A percentile compares a stretch with the other conserved stretches of the same genome.
Evolutionary conservation across 768 basidiomycete species (phyloP).

Genomic region (Pisolithus marmoratus): DNA sequence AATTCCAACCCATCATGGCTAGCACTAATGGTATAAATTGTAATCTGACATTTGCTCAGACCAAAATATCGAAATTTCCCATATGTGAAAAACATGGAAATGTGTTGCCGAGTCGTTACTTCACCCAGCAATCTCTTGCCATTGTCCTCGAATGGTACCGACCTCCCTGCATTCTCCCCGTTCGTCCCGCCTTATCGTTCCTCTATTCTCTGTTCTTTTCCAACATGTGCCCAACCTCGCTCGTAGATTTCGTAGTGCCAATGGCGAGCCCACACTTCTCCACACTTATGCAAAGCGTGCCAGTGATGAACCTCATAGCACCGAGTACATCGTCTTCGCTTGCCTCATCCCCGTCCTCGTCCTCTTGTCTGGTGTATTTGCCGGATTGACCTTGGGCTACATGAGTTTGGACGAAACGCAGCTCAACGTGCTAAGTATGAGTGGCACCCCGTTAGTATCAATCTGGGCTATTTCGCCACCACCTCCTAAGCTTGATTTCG

Average conservation of each 20-base stretch:
- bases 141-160: slow-evolving; percentile 35
- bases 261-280: slow-evolving; percentile 8
- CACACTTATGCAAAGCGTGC: slow-evolving; percentile 30
- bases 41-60: too few relatives aligned
- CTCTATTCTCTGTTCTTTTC: slow-evolving; percentile 37
- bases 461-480: not conserved
- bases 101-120: not conserved
- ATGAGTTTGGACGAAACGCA: slow-evolving; percentile 93
- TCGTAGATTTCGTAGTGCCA: slow-evolving; percentile 14
- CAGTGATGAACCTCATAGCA: slow-evolving; percentile 8
- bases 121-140: not conserved
- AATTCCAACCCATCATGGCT: too few relatives aligned
- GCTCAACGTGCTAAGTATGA: slow-evolving; percentile 79
- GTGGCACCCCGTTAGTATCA: slow-evolving; percentile 68
- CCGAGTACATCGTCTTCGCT: slow-evolving; percentile 35
- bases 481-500: slow-evolving; percentile 2
- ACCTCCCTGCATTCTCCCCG: slow-evolving; percentile 25
- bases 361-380: slow-evolving; percentile 78
- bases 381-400: slow-evolving; percentile 87
- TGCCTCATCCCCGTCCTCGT: slow-evolving; percentile 82
- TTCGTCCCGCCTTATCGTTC: slow-evolving; percentile 41
- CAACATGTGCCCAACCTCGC: slow-evolving; percentile 41
- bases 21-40: too few relatives aligned
- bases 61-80: too few relatives aligned
- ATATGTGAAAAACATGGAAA: too few relatives aligned